Evolutionary conservation across 2,329 filamentous ascomycete species (phyloP), one percentile per base, ranked within the genome.

Genomic region (Diaporthe humulicola): DNA sequence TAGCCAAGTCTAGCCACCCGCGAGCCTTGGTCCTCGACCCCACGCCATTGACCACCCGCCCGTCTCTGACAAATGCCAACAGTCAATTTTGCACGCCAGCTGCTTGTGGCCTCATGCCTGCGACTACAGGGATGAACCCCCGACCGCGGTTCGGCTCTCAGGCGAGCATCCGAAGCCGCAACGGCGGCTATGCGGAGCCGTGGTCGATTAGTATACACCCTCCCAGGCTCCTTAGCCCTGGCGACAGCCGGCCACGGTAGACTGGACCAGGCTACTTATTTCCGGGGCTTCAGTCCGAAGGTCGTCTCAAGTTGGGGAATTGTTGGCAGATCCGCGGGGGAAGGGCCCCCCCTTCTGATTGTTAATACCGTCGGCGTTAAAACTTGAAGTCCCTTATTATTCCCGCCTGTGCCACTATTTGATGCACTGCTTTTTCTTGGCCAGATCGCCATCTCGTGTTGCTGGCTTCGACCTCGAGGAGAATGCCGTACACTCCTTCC

Each of bases 281-380:
- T 50, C 64, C 64, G 64, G 64, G 22, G 64, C 45, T 52, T 52
- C 45, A 67, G 30, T 17, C 45, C 64, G 45, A 38, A 25, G 8
- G 25, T 19, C 22, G 9, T 6, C 38, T 38, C 45, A 22, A 52
- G 64, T 67, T 52, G 64, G 45, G 64, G 64, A 67, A 38, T 67
- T 67, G 45, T 52, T 67, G 64, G 45, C 64, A 52, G 7, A 38
- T 67, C 38, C 64, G 64, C 64, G 64, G 64, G 64, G 64, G 33
- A 50, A 30, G 45, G 45, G 19, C 45, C 33, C 33, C 2, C 58
- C 42, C 30, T 30, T 67, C 19, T 38, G 38, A 36, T 66, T 66
- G 36, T 38, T 67, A 52, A 38, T 52, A n/a, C 64, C 14, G n/a
- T 36, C 42, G 42, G 22, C 61, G 14, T 67, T 50, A 50, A 50